Evolutionary conservation across 176 grass and related monocot species (phyloP), one percentile per base, ranked within the genome.

Genomic region (Aegilops longissima): DNA sequence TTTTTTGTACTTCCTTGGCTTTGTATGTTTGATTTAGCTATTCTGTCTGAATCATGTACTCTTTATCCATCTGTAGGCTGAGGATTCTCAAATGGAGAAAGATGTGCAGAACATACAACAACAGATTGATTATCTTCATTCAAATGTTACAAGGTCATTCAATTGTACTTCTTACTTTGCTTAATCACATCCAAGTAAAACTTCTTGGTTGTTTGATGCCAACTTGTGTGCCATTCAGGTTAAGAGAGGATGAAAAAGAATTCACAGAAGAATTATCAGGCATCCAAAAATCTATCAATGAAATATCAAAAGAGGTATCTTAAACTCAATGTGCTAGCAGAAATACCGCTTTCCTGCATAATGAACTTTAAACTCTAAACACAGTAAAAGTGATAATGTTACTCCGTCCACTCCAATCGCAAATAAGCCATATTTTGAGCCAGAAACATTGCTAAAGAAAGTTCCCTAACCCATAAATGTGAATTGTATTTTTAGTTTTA

Each of bases 261-360:
- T 67, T 77, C 58, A 78, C 58, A 11, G 93, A 88, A 89, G 80
- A 82, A 86, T 83, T 94, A 72, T 44, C 33, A 9, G 27, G 40
- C 56, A 87, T 90, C 83, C 31, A 0, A 65, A 88, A 83, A 89
- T 68, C 81, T 66, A 92, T 88, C 17, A 11, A 11, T 88, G 76
- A 91, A 27, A 87, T 92, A 2, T 58, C 71, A 84, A 90, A 90
- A 84, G 91, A 98, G 93, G 96, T 94, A 82, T 23, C 42, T 45
- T 35, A 36, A 59, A 42, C 5, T 54, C 16, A 39, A 56, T 71
- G 70, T 87, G 44, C 16, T 49, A 75, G 45, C 21, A 77, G 23
- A 38, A 62, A 45, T 40, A 21, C 67, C 20, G 18, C 42, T 85
- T 63, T 79, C 77, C 49, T 80, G 34, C 12, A 40, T 16, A 66